These are phyloP conservation scores for Austropuccinia psidii DNA, from an alignment of 1,284 basidiomycete genomes.

Conservation along the genomic window DNA sequence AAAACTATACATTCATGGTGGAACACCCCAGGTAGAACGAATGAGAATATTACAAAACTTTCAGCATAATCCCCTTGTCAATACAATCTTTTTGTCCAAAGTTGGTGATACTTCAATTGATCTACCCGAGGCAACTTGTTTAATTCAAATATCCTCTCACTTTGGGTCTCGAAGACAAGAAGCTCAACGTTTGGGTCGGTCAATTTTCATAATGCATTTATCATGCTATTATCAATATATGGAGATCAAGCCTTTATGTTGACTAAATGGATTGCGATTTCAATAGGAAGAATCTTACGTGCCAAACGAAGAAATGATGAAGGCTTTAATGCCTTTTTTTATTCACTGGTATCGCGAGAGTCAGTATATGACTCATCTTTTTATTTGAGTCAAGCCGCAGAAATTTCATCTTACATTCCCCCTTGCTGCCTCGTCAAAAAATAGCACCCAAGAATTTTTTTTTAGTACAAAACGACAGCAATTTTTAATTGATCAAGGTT, in stretches of 20 bases:
- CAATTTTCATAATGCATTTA: conserved; percentile 23
- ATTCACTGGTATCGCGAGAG: conserved; percentile 95
- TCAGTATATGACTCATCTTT: conserved; percentile 18
- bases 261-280: too few relatives aligned
- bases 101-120: conserved; percentile 99
- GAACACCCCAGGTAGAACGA: conserved; percentile 87
- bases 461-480: conserved; percentile 99
- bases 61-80: conserved; percentile 85
- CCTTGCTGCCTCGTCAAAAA: neutral
- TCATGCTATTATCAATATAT: conserved; percentile 10
- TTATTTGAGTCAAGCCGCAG: neutral
- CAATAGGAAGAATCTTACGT: conserved; percentile 77
- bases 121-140: conserved; percentile 94
- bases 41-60: conserved; percentile 92
- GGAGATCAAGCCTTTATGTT: neutral
- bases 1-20: conserved; percentile 95
- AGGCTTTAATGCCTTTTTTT: conserved; percentile 99
- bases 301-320: conserved; percentile 98
- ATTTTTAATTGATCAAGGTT: conserved; percentile 95
- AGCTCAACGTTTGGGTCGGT: conserved; percentile 80
- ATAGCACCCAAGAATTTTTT: conserved; percentile 89
- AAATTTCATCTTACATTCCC: neutral
- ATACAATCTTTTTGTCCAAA: conserved; percentile 98
- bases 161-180: conserved; percentile 98
- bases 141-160: conserved; percentile 99